Percentiles rank a stretch among this genome's conserved stretches.
phyloP scores from a whole-genome alignment of 2,329 filamentous ascomycete genomes.

The Tolypocladium pustulatum region DNA sequence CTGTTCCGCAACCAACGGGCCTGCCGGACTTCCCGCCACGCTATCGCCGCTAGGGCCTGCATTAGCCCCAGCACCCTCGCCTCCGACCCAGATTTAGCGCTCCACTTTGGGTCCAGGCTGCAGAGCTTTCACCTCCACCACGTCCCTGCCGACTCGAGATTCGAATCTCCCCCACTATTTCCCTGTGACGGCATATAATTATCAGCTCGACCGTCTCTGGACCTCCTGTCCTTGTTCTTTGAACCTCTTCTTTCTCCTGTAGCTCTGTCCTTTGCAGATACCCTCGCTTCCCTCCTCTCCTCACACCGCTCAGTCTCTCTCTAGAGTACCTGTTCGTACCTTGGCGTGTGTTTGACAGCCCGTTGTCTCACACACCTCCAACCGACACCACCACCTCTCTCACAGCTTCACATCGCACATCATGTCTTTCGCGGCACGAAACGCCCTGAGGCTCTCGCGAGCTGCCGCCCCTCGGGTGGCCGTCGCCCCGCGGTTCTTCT shows the following conservation, averaged over 20 bases:
- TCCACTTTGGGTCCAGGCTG: background rate
- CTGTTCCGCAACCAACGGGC: background rate
- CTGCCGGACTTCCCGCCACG: conserved; percentile 1
- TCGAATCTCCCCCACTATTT: background rate
- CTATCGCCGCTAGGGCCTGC: background rate
- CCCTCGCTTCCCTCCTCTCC: background rate
- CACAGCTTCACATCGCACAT: conserved; percentile 5
- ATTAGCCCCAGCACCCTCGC: background rate
- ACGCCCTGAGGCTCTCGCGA: conserved; percentile 22
- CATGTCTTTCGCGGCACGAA: conserved; percentile 25
- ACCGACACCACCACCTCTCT: background rate
- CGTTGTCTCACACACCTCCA: background rate
- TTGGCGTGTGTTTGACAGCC: background rate
- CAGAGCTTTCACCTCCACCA: conserved; percentile 1
- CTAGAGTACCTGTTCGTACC: too few species aligned
- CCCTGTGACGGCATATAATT: background rate
- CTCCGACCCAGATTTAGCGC: background rate
- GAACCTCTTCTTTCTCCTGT: background rate
- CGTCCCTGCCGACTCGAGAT: background rate
- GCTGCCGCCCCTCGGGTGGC: conserved; percentile 15
- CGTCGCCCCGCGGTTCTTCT: conserved; percentile 19
- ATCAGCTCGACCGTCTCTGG: background rate
- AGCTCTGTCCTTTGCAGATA: background rate
- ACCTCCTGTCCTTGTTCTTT: background rate
- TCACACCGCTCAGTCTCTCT: background rate